A percentile compares a stretch with the other conserved stretches of the same genome.
Conservation (phyloP, 345 rosid genomes). For the Alliaria petiolata region DNA sequence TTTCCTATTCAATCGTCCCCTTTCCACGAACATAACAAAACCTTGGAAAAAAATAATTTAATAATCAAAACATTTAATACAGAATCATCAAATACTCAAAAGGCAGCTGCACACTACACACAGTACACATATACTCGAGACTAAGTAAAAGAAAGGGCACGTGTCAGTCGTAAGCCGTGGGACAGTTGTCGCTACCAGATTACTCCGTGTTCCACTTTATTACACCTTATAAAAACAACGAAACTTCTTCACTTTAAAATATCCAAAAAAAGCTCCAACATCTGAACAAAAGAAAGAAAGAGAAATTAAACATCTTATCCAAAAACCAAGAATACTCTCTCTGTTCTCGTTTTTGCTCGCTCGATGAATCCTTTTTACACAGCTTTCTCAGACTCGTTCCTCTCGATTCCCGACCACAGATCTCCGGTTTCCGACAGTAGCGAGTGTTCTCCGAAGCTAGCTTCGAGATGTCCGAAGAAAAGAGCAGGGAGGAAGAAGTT, state of each 20-base stretch:
- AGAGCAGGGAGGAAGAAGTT: constrained; percentile 87
- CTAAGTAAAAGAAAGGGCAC: constrained; percentile 4
- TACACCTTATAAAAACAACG: background rate
- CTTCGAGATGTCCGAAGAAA: constrained; percentile 70
- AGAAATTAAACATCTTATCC: constrained; percentile 29
- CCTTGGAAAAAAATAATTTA: background rate
- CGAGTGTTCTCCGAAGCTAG: constrained; percentile 43
- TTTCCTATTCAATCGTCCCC: background rate
- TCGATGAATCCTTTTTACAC: constrained; percentile 25
- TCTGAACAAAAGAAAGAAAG: constrained; percentile 25
- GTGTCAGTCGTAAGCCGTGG: constrained; percentile 6
- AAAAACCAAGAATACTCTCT: background rate
- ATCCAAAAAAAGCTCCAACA: background rate
- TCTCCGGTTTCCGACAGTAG: constrained; percentile 47
- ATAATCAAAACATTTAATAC: background rate
- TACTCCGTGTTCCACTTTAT: constrained; percentile 1
- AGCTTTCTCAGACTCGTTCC: constrained; percentile 16
- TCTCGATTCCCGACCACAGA: constrained; percentile 31
- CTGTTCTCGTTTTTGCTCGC: constrained; percentile 9
- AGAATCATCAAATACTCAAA: background rate
- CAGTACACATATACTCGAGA: background rate
- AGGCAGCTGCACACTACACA: background rate
- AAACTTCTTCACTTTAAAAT: background rate
- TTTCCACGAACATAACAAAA: constrained; percentile 19
- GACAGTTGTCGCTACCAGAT: constrained; percentile 24